Evolutionary conservation across 805 yeast species (phyloP), one percentile per base, ranked within the genome.

Genomic region (Wickerhamomyces ciferrii): DNA sequence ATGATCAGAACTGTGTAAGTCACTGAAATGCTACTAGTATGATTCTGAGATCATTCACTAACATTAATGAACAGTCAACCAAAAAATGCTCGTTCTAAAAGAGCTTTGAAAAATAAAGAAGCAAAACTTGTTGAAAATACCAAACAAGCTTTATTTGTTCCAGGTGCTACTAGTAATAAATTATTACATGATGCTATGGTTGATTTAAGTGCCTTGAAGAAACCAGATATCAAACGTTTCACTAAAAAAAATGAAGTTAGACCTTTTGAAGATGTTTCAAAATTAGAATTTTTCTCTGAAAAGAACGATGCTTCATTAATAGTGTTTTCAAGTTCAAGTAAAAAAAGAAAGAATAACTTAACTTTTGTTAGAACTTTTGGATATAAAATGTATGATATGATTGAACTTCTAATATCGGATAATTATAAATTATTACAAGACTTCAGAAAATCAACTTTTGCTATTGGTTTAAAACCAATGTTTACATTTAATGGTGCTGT

Each of bases 401-500:
- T 94, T 58, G 99, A 94, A 70, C 73, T 94, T 50, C 77, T 84
- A 46, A 78, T 88, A 39, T 79, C 81, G 49, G 78, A 79, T 37
- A 79, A 84, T 63, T 79, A 65, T 61, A 88, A 89, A 64, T 71
- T 91, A 36, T 73, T 94, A 46, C 68, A 76, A 49, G 97, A 92
- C 57, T 94, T 94, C 75, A 82, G 78, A 55, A 83, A 84, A 55
- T 63, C 73, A 46, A 89, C 97, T 1, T 89, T 91, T 68, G 79
- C 84, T 39, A 73, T 92, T 35, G 99, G 99, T 25, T 72, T 92
- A 63, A 91, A 89, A 65, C 99, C 99, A 49, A 81, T 94, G 91
- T 86, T 94, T 66, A 75, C 85, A 3, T 94, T 94, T 73, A 89
- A 89, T 63, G 97, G 99, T 39, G 82, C 94, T 20, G 85, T 85